Percentiles rank a stretch among this genome's conserved stretches.
Conservation (phyloP, 129 eudicot species). For the Cynara cardunculus region DNA sequence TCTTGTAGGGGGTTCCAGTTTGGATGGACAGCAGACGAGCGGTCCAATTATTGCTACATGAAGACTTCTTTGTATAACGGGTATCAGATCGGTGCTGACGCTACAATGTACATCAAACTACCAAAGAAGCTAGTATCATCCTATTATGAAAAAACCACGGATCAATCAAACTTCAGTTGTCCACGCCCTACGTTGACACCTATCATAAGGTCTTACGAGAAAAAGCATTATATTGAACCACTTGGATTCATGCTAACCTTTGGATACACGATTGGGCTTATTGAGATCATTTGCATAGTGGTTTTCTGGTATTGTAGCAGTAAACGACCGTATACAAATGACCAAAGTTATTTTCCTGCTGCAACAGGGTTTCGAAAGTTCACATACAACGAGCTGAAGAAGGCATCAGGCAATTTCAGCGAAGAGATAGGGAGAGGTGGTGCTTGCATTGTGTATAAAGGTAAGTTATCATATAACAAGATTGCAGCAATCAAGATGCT, state of each 20-base stretch:
- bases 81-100: neutral
- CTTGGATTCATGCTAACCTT: no score
- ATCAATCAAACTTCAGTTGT: constrained; percentile 6
- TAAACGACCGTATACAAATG: neutral
- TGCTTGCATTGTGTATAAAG: no score
- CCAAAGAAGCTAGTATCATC: constrained; percentile 11
- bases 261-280: no score
- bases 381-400: no score
- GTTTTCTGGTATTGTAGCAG: constrained; percentile 12
- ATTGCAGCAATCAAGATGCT: no score
- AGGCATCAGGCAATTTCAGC: no score
- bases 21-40: neutral
- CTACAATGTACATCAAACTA: constrained; percentile 21
- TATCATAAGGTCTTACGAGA: no score
- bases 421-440: no score
- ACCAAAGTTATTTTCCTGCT: constrained; percentile 19
- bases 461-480: no score
- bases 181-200: neutral
- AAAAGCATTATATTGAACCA: no score
- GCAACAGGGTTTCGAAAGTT: no score
- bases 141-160: neutral
- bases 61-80: constrained; percentile 32
- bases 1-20: constrained; percentile 31
- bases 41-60: constrained; percentile 17
- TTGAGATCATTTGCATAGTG: neutral